Percentiles rank a stretch among this genome's conserved stretches.
Conservation (phyloP, 2,329 filamentous ascomycete genomes). For the Phaeoacremonium minimum region DNA sequence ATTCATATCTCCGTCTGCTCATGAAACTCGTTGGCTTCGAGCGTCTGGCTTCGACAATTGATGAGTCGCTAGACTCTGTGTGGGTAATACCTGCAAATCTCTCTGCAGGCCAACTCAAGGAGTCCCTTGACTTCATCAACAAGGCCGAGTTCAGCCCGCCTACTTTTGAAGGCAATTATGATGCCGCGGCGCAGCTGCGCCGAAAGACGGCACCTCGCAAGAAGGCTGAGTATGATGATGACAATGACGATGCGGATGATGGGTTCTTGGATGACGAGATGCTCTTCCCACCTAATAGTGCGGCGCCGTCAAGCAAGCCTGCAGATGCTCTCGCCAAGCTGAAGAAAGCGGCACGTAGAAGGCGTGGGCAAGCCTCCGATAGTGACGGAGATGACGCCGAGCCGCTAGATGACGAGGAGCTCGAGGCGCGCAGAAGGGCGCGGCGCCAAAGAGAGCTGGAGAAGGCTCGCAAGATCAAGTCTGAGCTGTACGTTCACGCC, state of each 20-base stretch:
- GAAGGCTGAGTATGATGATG: constrained; percentile 65
- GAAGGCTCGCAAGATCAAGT: constrained; percentile 78
- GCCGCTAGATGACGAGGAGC: constrained; percentile 55
- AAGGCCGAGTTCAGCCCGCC: constrained; percentile 76
- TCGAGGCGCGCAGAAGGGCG: constrained; percentile 58
- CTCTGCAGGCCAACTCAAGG: constrained; percentile 60
- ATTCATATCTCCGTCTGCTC: constrained; percentile 79
- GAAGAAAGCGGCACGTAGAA: constrained; percentile 57
- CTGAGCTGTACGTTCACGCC: constrained; percentile 72
- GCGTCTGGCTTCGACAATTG: constrained; percentile 44
- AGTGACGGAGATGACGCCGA: constrained; percentile 38
- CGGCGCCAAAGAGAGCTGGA: constrained; percentile 68
- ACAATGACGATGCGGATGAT: constrained; percentile 57
- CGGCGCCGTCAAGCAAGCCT: constrained; percentile 51
- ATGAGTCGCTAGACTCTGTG: constrained; percentile 69
- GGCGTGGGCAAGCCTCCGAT: constrained; percentile 34
- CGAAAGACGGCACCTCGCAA: constrained; percentile 57
- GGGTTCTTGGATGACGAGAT: constrained; percentile 40
- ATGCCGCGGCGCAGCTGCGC: constrained; percentile 74
- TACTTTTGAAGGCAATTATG: constrained; percentile 68
- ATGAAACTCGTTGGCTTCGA: constrained; percentile 73
- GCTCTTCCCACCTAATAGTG: constrained; percentile 66
- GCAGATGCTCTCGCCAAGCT: constrained; percentile 51
- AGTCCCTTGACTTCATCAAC: constrained; percentile 68
- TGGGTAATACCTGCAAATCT: constrained; percentile 74